Evolutionary conservation across 2,329 filamentous ascomycete species (phyloP).

Genomic region (Mycosphaerella arachidis): DNA sequence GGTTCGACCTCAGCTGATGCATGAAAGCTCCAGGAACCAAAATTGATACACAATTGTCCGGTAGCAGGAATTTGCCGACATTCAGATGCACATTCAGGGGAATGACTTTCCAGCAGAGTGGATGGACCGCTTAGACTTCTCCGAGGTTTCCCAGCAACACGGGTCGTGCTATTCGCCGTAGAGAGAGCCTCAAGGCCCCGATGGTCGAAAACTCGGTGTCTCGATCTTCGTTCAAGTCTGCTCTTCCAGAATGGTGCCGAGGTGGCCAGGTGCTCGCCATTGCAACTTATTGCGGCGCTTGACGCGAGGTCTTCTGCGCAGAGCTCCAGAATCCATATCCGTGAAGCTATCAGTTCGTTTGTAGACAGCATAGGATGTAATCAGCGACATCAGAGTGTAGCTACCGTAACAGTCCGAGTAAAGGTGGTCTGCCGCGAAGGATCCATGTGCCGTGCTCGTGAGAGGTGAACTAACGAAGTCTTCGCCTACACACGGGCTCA

Average conservation of each 20-base stretch:
- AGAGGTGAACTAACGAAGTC: background rate
- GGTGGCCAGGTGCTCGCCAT: background rate
- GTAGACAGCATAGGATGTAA: background rate
- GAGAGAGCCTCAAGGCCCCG: background rate
- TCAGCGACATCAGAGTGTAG: background rate
- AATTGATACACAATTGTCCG: background rate
- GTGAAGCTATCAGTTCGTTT: background rate
- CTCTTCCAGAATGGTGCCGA: background rate
- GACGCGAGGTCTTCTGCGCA: background rate
- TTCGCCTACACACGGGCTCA: background rate
- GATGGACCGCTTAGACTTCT: background rate
- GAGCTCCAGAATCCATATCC: background rate
- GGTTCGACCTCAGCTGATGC: background rate
- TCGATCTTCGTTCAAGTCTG: background rate
- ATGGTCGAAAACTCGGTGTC: too few relatives aligned
- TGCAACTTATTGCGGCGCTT: background rate
- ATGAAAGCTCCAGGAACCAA: background rate
- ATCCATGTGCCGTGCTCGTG: background rate
- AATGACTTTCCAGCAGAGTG: background rate
- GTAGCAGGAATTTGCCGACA: background rate
- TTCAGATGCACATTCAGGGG: background rate
- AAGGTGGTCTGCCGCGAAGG: background rate
- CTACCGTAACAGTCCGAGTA: background rate
- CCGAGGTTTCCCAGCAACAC: background rate
- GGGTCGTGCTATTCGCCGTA: background rate